These are phyloP conservation scores for Citrullus mucosospermus DNA, from an alignment of 306 rosid genomes.

Conservation along the genomic window DNA sequence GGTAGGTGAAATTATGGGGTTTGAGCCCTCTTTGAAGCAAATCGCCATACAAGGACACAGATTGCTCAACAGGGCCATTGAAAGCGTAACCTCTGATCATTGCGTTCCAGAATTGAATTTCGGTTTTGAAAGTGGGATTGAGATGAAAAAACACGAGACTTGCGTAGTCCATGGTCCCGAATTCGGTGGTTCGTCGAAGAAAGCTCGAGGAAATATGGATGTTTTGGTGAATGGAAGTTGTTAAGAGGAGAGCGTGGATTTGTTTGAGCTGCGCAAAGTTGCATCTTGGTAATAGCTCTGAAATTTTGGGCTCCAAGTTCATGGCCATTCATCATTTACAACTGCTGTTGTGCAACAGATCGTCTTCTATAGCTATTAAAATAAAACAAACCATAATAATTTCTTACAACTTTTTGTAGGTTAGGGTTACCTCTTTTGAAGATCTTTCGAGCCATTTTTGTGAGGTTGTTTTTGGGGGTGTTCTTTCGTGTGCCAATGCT, in stretches of 20 bases:
- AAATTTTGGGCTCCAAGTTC: constrained; percentile 7
- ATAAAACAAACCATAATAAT: too few species aligned
- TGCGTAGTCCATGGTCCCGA: constrained; percentile 16
- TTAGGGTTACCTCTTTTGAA: too few species aligned
- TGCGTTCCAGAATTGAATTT: constrained; percentile 16
- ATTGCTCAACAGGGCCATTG: constrained; percentile 7
- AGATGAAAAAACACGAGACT: constrained; percentile 8
- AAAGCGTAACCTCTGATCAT: constrained; percentile 17
- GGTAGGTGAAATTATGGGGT: constrained; percentile 25
- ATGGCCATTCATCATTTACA: constrained; percentile 8
- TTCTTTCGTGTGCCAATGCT: too few species aligned
- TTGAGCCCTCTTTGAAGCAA: constrained; percentile 18
- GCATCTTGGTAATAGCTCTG: constrained; percentile 9
- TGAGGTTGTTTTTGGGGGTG: too few species aligned
- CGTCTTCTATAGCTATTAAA: too few species aligned
- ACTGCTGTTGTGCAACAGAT: too few species aligned
- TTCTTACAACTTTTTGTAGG: too few species aligned
- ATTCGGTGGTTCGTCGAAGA: constrained; percentile 18
- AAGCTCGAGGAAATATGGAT: constrained; percentile 12
- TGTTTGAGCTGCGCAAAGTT: constrained; percentile 14
- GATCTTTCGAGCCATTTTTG: too few species aligned
- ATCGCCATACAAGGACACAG: constrained; percentile 8
- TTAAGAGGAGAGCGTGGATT: constrained; percentile 12
- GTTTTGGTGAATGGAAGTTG: constrained; percentile 5
- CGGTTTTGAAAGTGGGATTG: background rate